Evolutionary conservation across 345 rosid species (phyloP).

Genomic region (Turnera subulata): DNA sequence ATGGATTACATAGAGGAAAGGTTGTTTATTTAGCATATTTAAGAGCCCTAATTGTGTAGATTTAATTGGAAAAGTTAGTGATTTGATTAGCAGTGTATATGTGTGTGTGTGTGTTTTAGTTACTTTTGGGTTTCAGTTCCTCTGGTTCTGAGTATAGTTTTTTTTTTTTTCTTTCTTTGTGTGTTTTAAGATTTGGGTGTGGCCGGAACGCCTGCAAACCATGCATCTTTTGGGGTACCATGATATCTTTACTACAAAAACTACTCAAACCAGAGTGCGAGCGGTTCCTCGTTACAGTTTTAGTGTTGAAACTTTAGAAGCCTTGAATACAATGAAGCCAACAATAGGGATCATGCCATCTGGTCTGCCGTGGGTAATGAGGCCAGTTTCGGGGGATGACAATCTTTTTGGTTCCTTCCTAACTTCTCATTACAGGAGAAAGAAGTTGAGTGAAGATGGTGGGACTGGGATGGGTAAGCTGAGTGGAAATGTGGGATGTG

Average conservation of each 20-base stretch:
- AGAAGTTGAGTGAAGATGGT: constrained; percentile 20
- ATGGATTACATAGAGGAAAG: too few species aligned
- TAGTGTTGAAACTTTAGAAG: constrained; percentile 61
- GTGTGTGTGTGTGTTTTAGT: neutral
- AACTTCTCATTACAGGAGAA: constrained; percentile 21
- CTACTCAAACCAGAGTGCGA: constrained; percentile 65
- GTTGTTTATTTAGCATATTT: neutral
- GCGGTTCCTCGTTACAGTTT: constrained; percentile 86
- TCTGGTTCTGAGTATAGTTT: neutral
- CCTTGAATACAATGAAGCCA: constrained; percentile 51
- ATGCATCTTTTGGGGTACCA: constrained; percentile 73
- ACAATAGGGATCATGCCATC: constrained; percentile 87
- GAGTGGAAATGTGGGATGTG: constrained; percentile 21
- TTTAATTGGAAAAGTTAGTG: neutral
- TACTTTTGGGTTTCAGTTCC: neutral
- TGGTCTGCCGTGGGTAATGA: constrained; percentile 71
- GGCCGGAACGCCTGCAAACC: constrained; percentile 84
- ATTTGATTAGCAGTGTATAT: neutral
- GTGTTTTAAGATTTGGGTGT: constrained; percentile 98
- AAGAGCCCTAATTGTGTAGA: neutral
- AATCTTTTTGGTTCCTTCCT: constrained; percentile 40
- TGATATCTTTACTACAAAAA: constrained; percentile 64
- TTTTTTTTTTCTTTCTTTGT: constrained; percentile 13
- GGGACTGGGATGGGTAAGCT: too few species aligned
- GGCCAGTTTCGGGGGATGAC: constrained; percentile 33